Percentiles rank a stretch among this genome's conserved stretches.
Conservation (phyloP, 2,329 filamentous ascomycete species). For the Diaporthe caulivora region DNA sequence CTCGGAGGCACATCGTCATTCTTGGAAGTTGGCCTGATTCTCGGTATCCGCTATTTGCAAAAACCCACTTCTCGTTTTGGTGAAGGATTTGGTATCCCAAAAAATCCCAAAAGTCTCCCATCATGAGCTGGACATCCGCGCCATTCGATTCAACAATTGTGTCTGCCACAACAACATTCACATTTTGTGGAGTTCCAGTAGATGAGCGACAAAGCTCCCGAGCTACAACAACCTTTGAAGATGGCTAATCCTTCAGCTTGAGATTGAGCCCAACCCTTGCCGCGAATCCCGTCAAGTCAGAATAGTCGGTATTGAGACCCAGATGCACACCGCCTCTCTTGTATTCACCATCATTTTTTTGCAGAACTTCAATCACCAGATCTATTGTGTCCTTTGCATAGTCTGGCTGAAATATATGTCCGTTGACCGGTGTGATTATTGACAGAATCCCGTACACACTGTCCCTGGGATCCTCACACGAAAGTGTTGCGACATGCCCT, state of each 20-base stretch:
- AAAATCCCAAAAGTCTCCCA: too few relatives aligned
- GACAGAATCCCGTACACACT: background rate
- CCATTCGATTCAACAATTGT: background rate
- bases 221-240: background rate
- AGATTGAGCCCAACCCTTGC: background rate
- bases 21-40: background rate
- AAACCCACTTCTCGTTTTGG: background rate
- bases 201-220: background rate
- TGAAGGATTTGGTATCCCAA: background rate
- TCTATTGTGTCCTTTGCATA: background rate
- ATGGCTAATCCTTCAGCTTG: background rate
- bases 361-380: background rate
- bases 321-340: too few relatives aligned
- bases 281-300: background rate
- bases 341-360: background rate
- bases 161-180: background rate
- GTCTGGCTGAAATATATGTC: background rate
- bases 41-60: too few relatives aligned
- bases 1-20: background rate
- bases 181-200: background rate
- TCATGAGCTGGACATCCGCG: background rate
- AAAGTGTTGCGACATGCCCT: background rate
- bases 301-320: accelerated
- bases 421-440: background rate
- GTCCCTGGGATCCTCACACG: background rate